phyloP scores from a whole-genome alignment of 108 stramenopile species.

The Conticribra weissflogii region DNA sequence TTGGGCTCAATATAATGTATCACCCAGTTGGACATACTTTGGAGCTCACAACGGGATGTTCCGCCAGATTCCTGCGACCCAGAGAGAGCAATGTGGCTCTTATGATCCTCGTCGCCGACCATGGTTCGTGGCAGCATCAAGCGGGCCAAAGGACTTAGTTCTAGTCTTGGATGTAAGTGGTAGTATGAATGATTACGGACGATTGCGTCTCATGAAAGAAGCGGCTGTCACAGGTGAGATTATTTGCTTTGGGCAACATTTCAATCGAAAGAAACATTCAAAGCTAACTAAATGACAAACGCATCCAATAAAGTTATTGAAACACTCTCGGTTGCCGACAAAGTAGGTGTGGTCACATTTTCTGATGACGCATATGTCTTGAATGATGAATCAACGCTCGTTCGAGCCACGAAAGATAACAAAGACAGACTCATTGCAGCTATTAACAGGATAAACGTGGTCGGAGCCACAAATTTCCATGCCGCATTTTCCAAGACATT shows the following conservation, averaged over 20 bases:
- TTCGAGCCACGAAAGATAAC: conserved; percentile 46
- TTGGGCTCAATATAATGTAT: conserved; percentile 6
- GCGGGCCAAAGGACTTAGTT: conserved; percentile 70
- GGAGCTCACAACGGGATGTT: conserved; percentile 49
- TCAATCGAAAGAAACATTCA: too few relatives aligned
- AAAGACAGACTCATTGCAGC: conserved; percentile 24
- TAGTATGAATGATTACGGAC: conserved; percentile 40
- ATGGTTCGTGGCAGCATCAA: conserved; percentile 66
- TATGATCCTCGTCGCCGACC: conserved; percentile 57
- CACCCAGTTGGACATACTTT: conserved; percentile 36
- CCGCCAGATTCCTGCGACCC: conserved; percentile 49
- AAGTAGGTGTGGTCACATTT: conserved; percentile 51
- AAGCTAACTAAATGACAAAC: too few relatives aligned
- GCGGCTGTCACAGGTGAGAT: conserved; percentile 51
- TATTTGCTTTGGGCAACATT: too few relatives aligned
- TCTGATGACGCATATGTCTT: conserved; percentile 6
- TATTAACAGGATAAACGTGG: conserved; percentile 9
- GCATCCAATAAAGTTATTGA: too few relatives aligned
- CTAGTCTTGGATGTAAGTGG: conserved; percentile 62
- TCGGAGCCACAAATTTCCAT: conserved; percentile 43
- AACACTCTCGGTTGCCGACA: conserved; percentile 55
- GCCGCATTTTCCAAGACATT: conserved; percentile 37
- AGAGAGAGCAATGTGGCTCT: conserved; percentile 29
- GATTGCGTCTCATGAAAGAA: conserved; percentile 39
- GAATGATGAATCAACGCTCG: conserved; percentile 4